Conservation (phyloP, 1,139 yeast species). For the Yamadazyma spencermartinsiae region DNA sequence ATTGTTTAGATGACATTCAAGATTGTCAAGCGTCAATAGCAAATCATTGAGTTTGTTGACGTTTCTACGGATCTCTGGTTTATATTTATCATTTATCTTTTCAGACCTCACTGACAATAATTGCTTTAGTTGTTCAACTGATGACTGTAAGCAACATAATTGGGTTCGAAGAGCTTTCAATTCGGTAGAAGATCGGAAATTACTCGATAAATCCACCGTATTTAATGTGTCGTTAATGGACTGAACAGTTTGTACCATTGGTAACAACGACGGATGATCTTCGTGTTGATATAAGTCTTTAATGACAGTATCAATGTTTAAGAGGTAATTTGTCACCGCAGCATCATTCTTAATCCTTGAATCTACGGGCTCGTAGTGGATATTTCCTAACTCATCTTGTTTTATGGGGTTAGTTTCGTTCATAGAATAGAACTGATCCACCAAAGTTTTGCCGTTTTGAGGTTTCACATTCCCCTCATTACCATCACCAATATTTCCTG, state of each 20-base stretch:
- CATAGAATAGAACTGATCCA: slow-evolving; percentile 39
- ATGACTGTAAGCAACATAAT: slow-evolving; percentile 7
- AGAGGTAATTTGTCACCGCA: slow-evolving; percentile 29
- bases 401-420: slow-evolving; percentile 10
- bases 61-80: slow-evolving; percentile 27
- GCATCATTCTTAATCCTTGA: slow-evolving; percentile 12
- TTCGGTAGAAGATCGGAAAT: slow-evolving; percentile 7
- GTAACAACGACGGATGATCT: slow-evolving; percentile 7
- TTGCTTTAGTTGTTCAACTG: slow-evolving; percentile 12
- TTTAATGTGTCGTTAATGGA: slow-evolving; percentile 13
- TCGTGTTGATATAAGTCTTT: slow-evolving; percentile 17
- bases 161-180: slow-evolving; percentile 11
- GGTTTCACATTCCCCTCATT: background rate
- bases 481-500: background rate
- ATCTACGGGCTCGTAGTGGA: slow-evolving; percentile 12
- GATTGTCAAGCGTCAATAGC: slow-evolving; percentile 23
- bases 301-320: slow-evolving; percentile 36
- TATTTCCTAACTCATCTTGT: slow-evolving; percentile 8
- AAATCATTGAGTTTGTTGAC: slow-evolving; percentile 32
- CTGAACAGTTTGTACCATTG: slow-evolving; percentile 14
- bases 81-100: slow-evolving; percentile 22
- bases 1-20: slow-evolving; percentile 29
- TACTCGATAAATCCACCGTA: slow-evolving; percentile 2
- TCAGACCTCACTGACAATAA: slow-evolving; percentile 6
- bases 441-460: slow-evolving; percentile 28